Conservation (phyloP, 306 rosid species). For the Notholithocarpus densiflorus region DNA sequence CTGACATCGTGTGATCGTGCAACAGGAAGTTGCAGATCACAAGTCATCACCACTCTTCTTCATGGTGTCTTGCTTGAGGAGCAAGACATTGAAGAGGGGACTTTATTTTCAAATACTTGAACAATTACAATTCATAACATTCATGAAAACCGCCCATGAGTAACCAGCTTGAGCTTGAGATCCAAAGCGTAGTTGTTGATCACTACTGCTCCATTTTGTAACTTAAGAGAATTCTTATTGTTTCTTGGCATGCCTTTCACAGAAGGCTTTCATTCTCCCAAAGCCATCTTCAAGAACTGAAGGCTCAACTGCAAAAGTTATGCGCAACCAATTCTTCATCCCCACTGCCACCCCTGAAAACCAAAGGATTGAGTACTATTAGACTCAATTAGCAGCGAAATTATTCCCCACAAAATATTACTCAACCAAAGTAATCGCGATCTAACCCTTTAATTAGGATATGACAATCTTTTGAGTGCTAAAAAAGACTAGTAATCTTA, state of each 20-base stretch:
- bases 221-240: neutral
- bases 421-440: too few species aligned
- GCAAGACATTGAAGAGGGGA: neutral
- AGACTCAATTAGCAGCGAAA: neutral
- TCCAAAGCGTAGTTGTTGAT: slow-evolving; percentile 18
- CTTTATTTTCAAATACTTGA: neutral
- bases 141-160: neutral
- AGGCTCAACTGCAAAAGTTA: slow-evolving; percentile 46
- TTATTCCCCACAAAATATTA: too few species aligned
- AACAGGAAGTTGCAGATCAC: neutral
- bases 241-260: slow-evolving; percentile 41
- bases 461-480: too few species aligned
- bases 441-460: too few species aligned
- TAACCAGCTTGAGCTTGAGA: neutral
- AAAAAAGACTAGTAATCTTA: too few species aligned
- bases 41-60: too few species aligned
- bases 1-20: neutral
- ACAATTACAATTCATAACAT: neutral
- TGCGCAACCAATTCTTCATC: slow-evolving; percentile 49
- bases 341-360: slow-evolving; percentile 43
- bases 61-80: neutral
- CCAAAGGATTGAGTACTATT: neutral
- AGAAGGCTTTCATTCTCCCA: slow-evolving; percentile 39
- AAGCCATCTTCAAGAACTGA: slow-evolving; percentile 48
- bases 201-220: neutral